Evolutionary conservation across 2,329 filamentous ascomycete species (phyloP).

Genomic region (Penicillium sp.): DNA sequence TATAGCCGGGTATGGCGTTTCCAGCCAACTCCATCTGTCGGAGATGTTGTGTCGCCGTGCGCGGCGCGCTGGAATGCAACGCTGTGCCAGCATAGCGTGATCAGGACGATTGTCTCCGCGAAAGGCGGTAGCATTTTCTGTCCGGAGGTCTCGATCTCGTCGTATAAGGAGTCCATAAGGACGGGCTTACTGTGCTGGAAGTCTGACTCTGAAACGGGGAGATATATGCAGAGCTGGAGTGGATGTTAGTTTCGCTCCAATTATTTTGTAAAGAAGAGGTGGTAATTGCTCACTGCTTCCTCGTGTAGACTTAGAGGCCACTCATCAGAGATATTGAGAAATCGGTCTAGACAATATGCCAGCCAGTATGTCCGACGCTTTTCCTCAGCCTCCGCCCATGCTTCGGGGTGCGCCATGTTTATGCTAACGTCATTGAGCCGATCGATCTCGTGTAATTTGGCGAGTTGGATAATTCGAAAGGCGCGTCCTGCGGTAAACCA

Average conservation of each 20-base stretch:
- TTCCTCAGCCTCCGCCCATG: constrained; percentile 33
- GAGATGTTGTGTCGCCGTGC: background rate
- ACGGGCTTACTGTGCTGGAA: constrained; percentile 7
- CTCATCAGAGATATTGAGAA: constrained; percentile 30
- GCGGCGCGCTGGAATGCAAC: background rate
- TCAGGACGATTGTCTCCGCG: constrained; percentile 7
- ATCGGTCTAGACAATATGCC: constrained; percentile 38
- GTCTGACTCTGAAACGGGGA: constrained; percentile 17
- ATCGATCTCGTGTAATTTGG: constrained; percentile 40
- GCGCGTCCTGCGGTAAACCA: constrained; percentile 42
- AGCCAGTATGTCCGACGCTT: constrained; percentile 40
- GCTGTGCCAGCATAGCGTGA: constrained; percentile 10
- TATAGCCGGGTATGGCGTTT: constrained; percentile 14
- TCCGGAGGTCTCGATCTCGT: constrained; percentile 5
- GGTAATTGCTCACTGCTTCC: constrained; percentile 6
- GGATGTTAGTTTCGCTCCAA: background rate
- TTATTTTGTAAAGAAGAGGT: background rate
- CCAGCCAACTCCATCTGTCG: constrained; percentile 6
- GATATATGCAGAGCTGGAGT: constrained; percentile 13
- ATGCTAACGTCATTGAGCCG: background rate
- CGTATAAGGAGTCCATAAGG: constrained; percentile 25
- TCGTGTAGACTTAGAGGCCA: constrained; percentile 35
- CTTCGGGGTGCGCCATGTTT: background rate
- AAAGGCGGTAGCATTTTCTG: constrained; percentile 7
- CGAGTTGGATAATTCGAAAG: constrained; percentile 40